Evolutionary conservation across 1,284 basidiomycete species (phyloP).

Genomic region (Cerrena zonata): DNA sequence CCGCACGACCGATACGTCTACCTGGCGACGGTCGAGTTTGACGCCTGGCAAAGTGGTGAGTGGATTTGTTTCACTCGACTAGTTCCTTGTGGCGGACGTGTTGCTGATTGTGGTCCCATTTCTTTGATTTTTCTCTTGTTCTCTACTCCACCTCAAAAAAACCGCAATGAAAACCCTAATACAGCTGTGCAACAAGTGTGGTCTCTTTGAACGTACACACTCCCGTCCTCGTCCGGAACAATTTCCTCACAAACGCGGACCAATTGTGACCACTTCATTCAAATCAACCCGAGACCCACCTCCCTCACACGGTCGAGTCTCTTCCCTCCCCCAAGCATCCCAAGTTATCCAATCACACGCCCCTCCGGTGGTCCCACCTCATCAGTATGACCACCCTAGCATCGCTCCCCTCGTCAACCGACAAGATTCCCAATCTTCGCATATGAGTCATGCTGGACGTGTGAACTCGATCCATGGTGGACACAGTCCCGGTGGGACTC

Average conservation of each 20-base stretch:
- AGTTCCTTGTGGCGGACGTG: not conserved
- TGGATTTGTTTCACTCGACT: too few species aligned
- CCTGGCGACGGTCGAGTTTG: conserved; percentile 72
- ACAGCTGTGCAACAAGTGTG: conserved; percentile 83
- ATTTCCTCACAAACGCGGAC: conserved; percentile 73
- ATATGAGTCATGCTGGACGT: conserved; percentile 1
- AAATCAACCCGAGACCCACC: conserved; percentile 27
- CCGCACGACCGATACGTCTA: conserved; percentile 77
- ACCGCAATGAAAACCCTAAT: not conserved
- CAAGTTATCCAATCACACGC: conserved; percentile 6
- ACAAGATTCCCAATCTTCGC: conserved; percentile 11
- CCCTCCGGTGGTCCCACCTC: conserved; percentile 34
- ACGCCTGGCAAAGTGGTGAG: conserved; percentile 76
- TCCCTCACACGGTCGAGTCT: conserved; percentile 31
- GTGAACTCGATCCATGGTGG: not conserved
- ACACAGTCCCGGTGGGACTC: conserved; percentile 13
- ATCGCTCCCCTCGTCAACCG: conserved; percentile 38
- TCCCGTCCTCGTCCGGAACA: conserved; percentile 73
- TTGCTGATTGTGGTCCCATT: not conserved
- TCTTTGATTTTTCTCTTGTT: not conserved
- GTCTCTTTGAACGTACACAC: conserved; percentile 76
- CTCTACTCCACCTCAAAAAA: conserved; percentile 1
- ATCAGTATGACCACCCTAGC: conserved; percentile 44
- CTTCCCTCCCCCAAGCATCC: conserved; percentile 22
- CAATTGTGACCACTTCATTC: conserved; percentile 41